Evolutionary conservation across 257 asterid species (phyloP).

Genomic region (Penstemon newberryi): DNA sequence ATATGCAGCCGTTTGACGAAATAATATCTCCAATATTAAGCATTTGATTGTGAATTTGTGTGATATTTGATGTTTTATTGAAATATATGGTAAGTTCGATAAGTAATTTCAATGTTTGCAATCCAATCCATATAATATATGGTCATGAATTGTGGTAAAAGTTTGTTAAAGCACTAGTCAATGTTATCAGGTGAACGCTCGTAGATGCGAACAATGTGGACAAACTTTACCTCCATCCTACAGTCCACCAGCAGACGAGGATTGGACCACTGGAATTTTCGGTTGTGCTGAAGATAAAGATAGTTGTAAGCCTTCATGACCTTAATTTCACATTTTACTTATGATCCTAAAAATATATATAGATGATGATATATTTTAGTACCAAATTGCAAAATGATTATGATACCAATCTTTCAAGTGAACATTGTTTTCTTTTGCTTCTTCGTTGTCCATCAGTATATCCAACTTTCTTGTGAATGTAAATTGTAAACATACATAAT

Average conservation of each 20-base stretch:
- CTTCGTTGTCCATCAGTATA: too few species aligned
- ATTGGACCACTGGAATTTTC: constrained; percentile 70
- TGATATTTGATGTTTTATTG: background rate
- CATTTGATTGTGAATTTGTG: background rate
- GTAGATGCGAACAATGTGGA: constrained; percentile 72
- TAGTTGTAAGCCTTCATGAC: constrained; percentile 48
- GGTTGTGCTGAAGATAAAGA: constrained; percentile 71
- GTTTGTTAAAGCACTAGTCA: background rate
- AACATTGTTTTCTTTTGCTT: too few species aligned
- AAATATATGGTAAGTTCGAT: background rate
- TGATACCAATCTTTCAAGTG: too few species aligned
- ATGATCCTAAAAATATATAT: too few species aligned
- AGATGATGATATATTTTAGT: too few species aligned
- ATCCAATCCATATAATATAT: background rate
- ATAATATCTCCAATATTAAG: background rate
- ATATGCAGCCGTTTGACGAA: background rate
- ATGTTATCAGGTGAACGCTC: constrained; percentile 51
- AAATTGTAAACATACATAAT: too few species aligned
- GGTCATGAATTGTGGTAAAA: background rate
- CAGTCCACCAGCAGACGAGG: constrained; percentile 73
- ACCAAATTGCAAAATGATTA: too few species aligned
- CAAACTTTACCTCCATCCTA: constrained; percentile 65
- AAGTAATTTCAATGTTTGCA: background rate
- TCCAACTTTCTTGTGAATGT: too few species aligned
- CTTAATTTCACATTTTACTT: background rate